A percentile compares a stretch with the other conserved stretches of the same genome.
Evolutionary conservation across 2,329 filamentous ascomycete genomes (phyloP).

Genomic region (Colletotrichum chlorophyti): DNA sequence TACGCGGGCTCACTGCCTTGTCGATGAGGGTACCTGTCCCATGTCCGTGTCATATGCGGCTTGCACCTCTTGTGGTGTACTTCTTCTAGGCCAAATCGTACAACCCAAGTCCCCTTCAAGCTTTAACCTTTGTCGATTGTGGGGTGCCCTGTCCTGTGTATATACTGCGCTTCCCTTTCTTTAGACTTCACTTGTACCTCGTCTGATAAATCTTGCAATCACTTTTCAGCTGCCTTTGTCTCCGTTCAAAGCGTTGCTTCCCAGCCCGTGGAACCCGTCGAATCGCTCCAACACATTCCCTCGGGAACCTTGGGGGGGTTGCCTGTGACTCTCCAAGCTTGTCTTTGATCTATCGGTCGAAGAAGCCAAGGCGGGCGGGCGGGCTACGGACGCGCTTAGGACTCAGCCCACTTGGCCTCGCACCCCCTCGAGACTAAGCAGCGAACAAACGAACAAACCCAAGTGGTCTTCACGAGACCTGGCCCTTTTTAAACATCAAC

Average conservation of each 20-base stretch:
- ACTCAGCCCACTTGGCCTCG: slow-evolving; percentile 26
- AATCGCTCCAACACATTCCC: no score
- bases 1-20: neutral
- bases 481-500: neutral
- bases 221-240: neutral
- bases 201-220: slow-evolving; percentile 1
- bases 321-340: slow-evolving; percentile 7
- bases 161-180: neutral
- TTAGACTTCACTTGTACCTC: neutral
- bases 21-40: neutral
- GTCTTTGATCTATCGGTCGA: neutral
- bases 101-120: no score
- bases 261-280: no score
- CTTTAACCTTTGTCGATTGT: neutral
- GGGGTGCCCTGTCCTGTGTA: slow-evolving; percentile 1
- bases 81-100: neutral
- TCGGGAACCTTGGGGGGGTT: no score
- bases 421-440: slow-evolving; percentile 8
- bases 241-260: no score
- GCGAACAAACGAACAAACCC: no score
- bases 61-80: no score
- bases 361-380: slow-evolving; percentile 21
- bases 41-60: no score
- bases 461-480: neutral
- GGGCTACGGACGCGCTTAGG: slow-evolving; percentile 3